Base-by-base conservation (phyloP, 495 filamentous ascomycete genomes). In the Lasiosphaeria ovina region DNA sequence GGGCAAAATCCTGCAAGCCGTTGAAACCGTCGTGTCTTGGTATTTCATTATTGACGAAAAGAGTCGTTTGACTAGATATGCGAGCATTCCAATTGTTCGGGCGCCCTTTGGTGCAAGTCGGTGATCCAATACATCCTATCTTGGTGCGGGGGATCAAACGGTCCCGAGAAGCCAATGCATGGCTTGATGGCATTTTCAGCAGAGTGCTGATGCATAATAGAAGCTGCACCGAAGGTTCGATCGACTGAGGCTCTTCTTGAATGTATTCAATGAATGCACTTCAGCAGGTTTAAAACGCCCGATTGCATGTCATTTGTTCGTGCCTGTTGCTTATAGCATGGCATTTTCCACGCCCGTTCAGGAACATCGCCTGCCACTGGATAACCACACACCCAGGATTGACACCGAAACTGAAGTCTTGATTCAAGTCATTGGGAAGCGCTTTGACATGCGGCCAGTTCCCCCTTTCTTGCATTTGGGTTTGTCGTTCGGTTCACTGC, bases 81-180 rank as follows among this genome's bases (percentile, higher is more conserved):
- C 24, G 24, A 24, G 24, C 24, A 24, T 24, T 24, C 24, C 24
- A 24, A 24, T 24, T 24, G 24, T 24, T 24, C 24, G 24, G 24
- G 24, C 24, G 24, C 24, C 24, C 24, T 24, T 9, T 11, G 5
- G 7, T 47, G 38, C 38, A 12, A 42, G 44, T 5, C 2, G 2
- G 44, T n/a, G 16, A n/a, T n/a, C 44, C 44, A 14, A 47, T n/a
- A 7, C 44, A 14, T n/a, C 5, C 31, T 34, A 40, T 47, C 55
- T 58, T 58, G 55, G 55, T 31, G 44, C 55, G 5, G 58, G 51
- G 16, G 58, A 60, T 60, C 58, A 60, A 60, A 60, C 58, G 50
- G 16, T 45, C 35, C 58, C 58, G 36, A 35, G 2, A 40, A 35
- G 44, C 11, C 34, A 55, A 33, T 31, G 34, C 53, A 33, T 55